Percentiles rank a stretch among this genome's conserved stretches.
Conservation (phyloP, 176 grass and related monocot genomes). For the Musa schizocarpa region DNA sequence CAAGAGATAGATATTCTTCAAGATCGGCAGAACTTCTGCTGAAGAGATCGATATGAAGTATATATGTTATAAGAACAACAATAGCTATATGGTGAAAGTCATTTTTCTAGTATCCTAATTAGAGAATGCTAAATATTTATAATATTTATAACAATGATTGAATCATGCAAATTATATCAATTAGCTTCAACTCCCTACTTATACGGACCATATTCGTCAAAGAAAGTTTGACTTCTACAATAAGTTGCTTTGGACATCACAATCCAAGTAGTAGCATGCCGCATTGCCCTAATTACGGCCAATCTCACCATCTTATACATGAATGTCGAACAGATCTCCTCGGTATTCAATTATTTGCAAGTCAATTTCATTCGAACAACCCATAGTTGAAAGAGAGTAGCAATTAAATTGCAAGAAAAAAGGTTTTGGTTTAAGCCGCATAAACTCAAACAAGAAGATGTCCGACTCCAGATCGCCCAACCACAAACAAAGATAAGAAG, state of each 20-base stretch:
- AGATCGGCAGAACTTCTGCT: no score
- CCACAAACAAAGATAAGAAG: background rate
- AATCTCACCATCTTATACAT: no score
- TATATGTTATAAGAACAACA: no score
- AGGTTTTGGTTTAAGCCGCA: background rate
- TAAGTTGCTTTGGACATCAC: background rate
- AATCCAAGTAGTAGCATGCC: no score
- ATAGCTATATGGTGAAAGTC: background rate
- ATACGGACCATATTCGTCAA: background rate
- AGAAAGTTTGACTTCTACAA: background rate
- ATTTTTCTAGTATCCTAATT: background rate
- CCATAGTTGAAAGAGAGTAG: background rate
- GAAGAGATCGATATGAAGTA: no score
- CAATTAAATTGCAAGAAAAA: background rate
- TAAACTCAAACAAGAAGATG: background rate
- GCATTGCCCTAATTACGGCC: no score
- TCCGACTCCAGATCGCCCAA: background rate
- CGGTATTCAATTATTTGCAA: background rate
- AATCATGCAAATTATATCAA: background rate
- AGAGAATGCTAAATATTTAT: background rate
- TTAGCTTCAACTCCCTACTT: background rate
- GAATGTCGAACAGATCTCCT: no score
- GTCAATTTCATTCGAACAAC: background rate
- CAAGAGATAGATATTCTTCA: background rate
- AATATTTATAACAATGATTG: background rate